phyloP scores from a whole-genome alignment of 306 rosid genomes.

The Gastrolobium villosum region DNA sequence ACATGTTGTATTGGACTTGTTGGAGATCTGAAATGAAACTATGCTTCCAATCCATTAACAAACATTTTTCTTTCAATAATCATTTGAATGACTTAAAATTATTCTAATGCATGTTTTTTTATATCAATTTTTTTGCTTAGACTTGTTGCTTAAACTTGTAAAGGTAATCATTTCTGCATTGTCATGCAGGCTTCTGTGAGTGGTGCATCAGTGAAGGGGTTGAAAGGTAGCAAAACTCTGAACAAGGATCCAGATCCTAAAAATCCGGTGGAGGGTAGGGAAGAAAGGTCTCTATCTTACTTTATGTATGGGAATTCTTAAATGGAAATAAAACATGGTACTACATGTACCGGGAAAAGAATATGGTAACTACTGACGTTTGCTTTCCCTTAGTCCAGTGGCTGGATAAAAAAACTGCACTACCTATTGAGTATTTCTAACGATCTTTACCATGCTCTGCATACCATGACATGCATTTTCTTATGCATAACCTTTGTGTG shows the following conservation, averaged over 20 bases:
- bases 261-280: constrained; percentile 86
- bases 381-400: constrained; percentile 39
- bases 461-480: constrained; percentile 18
- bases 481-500: neutral
- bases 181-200: constrained; percentile 77
- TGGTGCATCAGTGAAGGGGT: constrained; percentile 81
- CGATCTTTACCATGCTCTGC: constrained; percentile 7
- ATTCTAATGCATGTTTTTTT: neutral
- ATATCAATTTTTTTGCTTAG: constrained; percentile 34
- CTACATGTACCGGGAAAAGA: constrained; percentile 11
- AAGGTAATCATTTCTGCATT: constrained; percentile 44
- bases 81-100: constrained; percentile 17
- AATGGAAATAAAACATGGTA: constrained; percentile 12
- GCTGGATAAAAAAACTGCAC: constrained; percentile 32
- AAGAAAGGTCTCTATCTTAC: constrained; percentile 75
- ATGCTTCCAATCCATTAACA: constrained; percentile 22
- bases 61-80: constrained; percentile 19
- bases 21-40: constrained; percentile 41
- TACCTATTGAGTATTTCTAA: constrained; percentile 22
- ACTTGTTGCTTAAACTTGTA: constrained; percentile 32
- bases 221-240: constrained; percentile 84
- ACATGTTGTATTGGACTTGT: constrained; percentile 11
- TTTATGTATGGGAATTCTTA: constrained; percentile 21
- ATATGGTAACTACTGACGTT: constrained; percentile 19
- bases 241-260: constrained; percentile 92